Evolutionary conservation across 176 grass and related monocot species (phyloP), one percentile per base, ranked within the genome.

Genomic region (Typha latifolia): DNA sequence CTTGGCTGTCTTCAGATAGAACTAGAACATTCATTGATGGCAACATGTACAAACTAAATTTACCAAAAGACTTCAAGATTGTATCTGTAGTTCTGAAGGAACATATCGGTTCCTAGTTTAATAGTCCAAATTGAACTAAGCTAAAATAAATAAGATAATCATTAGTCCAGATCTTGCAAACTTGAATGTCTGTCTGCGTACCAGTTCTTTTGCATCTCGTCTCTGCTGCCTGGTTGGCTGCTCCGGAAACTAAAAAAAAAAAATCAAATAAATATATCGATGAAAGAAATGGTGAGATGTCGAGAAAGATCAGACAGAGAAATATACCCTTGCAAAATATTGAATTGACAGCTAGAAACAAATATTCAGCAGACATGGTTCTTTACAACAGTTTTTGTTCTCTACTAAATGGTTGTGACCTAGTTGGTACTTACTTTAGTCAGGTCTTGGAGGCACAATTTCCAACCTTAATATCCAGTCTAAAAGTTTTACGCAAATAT

Each of bases 151-250:
- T 23, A 22, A 62, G 16, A 21, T 50, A 49, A 49, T 14, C 52
- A 12, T 63, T 23, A 62, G 12, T 31, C 69, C 22, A 59, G 62
- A 14, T 24, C 57, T 10, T 10, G 52, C 14, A 12, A 66, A 13
- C 16, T 0, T 32, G 5, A 22, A 72, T 21, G 43, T 52, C 11
- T 11, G 53, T 52, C 11, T 11, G 53, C 85, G 62, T 90, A 99
- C 94, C 89, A 99, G 56, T 71, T 93, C 94, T 69, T 93, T 99
- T 1, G 67, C 94, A 79, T 99, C 89, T 24, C 78, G 73, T 78
- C 78, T 99, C 57, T 99, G 94, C 62, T 99, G 94, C 71, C 83
- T 89, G 3, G 86, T 87, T 59, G 94, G 89, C 51, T 87, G 69
- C 51, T 99, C 94, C 57, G 86, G 94, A 75, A 86, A 99, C 94